These are phyloP conservation scores for Teunomyces funiuensis DNA, from an alignment of 805 yeast species.

Conservation along the genomic window DNA sequence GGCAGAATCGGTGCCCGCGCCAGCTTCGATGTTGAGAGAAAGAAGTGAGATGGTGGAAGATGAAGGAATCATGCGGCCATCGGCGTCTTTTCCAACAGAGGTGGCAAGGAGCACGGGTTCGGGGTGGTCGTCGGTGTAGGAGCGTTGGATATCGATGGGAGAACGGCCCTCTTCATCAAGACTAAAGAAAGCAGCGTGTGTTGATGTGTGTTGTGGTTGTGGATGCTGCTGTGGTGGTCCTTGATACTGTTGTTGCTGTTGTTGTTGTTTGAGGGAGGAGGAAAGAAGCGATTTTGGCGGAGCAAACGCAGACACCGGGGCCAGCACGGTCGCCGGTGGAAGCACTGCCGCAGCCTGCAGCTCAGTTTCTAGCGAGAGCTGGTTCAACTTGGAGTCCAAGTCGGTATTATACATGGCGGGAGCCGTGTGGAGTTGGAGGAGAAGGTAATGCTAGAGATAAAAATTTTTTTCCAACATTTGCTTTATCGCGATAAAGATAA, in stretches of 20 bases:
- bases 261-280: slow-evolving; percentile 22
- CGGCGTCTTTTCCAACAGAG: slow-evolving; percentile 41
- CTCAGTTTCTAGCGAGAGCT: slow-evolving; percentile 5
- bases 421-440: too few relatives aligned
- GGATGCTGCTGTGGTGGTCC: neutral
- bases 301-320: neutral
- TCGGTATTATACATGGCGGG: slow-evolving; percentile 9
- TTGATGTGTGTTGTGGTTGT: neutral
- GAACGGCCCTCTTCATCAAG: slow-evolving; percentile 12
- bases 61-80: slow-evolving; percentile 43
- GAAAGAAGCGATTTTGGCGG: slow-evolving; percentile 23
- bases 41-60: slow-evolving; percentile 42
- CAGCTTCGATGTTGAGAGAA: slow-evolving; percentile 19
- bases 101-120: slow-evolving; percentile 45
- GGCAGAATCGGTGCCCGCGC: neutral
- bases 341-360: slow-evolving; percentile 5
- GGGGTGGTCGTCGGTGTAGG: slow-evolving; percentile 37
- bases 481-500: too few relatives aligned
- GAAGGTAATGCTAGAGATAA: too few relatives aligned
- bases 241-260: slow-evolving; percentile 3
- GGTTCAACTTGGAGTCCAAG: slow-evolving; percentile 10
- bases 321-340: too few relatives aligned
- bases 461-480: neutral
- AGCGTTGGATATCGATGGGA: slow-evolving; percentile 5
- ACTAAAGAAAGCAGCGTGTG: slow-evolving; percentile 12